Evolutionary conservation across 805 yeast genomes (phyloP), one percentile per base, ranked within the genome.

Genomic region (Monosporozyma solicola): DNA sequence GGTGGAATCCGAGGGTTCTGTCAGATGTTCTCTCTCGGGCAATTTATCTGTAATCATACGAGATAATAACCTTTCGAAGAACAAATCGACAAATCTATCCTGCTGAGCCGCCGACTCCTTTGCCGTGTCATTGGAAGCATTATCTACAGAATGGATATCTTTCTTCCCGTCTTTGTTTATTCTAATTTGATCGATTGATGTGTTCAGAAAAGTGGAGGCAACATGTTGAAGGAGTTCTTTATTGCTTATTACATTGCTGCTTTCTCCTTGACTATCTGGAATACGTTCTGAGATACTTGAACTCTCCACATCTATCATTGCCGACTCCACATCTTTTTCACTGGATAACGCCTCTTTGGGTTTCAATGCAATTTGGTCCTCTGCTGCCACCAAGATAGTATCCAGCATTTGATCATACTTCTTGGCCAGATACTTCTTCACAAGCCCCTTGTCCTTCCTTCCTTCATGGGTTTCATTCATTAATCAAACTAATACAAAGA

Each of bases 61-160:
- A n/a, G 73, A 66, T 13, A 83, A 61, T 49, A 83, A 59, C 57
- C 74, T 75, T 57, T 80, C 85, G 53, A 84, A 68, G 49, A 84
- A 68, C 32, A 74, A 69, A 61, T 84, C 90, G 53, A 80, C 70
- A 61, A 84, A 84, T 60, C 82, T 86, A 20, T 69, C 71, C n/a
- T 59, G 58, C 6, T 32, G 35, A 13, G 35, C 35, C 8, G 61
- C 54, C 5, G n/a, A 16, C 29, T 27, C 7, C 7, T 27, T 27
- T 27, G 29, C 29, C 29, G 7, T 27, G 29, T 27, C 20, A 20
- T 20, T 20, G 20, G 20, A 20, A 20, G 29, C 10, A 5, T 54
- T 65, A 6, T n/a, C 22, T 9, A 3, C 25, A 15, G n/a, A 15
- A 8, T 24, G 16, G 64, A 61, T 51, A 61, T 61, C 32, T 25